Evolutionary conservation across 169 alveolate genomes (phyloP).

Genomic region (Plasmodium reichenowi): DNA sequence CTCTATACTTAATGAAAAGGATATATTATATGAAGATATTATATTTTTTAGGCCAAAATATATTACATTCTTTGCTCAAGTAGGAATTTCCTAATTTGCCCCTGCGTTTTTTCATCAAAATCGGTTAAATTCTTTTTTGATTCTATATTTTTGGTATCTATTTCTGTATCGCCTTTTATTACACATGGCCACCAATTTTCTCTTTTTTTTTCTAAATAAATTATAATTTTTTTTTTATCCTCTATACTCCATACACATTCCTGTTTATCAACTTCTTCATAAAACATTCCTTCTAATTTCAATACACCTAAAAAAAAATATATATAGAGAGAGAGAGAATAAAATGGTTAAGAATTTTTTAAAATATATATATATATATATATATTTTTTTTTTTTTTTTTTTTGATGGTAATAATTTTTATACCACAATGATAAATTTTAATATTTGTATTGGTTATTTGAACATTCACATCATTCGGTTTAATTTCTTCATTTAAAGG

Average conservation of each 20-base stretch:
- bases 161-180: conserved; percentile 85
- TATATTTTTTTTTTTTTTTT: neutral
- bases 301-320: conserved; percentile 22
- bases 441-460: conserved; percentile 45
- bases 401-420: neutral
- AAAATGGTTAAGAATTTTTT: neutral
- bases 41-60: neutral
- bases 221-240: conserved; percentile 79
- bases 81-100: conserved; percentile 82
- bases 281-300: conserved; percentile 59
- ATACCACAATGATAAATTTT: conserved; percentile 47
- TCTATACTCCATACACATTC: conserved; percentile 86
- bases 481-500: conserved; percentile 60
- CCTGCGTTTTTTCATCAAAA: conserved; percentile 83
- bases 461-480: conserved; percentile 59
- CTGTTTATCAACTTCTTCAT: conserved; percentile 77
- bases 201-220: conserved; percentile 82
- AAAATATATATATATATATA: neutral
- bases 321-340: neutral
- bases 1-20: neutral
- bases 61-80: conserved; percentile 77
- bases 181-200: conserved; percentile 88
- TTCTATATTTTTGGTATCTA: conserved; percentile 84
- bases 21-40: neutral
- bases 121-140: conserved; percentile 84